phyloP scores from a whole-genome alignment of 176 grass and related monocot species.

The Poa annua region DNA sequence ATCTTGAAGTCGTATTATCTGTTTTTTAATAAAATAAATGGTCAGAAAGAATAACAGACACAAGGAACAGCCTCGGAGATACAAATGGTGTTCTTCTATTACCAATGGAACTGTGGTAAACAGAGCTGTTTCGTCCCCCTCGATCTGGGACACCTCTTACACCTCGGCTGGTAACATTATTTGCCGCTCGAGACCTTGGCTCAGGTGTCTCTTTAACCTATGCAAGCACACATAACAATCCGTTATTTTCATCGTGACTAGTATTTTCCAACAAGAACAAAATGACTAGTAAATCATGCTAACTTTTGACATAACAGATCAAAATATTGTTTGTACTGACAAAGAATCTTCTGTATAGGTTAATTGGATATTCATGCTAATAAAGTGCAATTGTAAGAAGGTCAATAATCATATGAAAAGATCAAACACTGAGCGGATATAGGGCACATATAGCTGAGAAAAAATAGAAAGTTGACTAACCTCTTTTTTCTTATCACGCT shows the following conservation, averaged over 20 bases:
- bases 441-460: constrained; percentile 6
- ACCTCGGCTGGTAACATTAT: constrained; percentile 60
- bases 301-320: constrained; percentile 5
- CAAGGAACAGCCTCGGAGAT: constrained; percentile 28
- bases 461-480: constrained; percentile 31
- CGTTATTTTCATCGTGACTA: constrained; percentile 37
- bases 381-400: not conserved
- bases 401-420: constrained; percentile 15
- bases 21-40: constrained; percentile 33
- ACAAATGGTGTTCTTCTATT: constrained; percentile 30
- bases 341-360: not conserved
- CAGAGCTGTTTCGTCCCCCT: constrained; percentile 53
- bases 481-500: constrained; percentile 88
- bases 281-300: not conserved
- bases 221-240: constrained; percentile 31
- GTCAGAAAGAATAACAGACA: constrained; percentile 28
- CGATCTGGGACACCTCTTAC: constrained; percentile 72
- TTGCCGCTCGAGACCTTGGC: constrained; percentile 68
- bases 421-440: not conserved
- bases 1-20: constrained; percentile 54
- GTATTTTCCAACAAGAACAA: constrained; percentile 18
- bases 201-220: constrained; percentile 81
- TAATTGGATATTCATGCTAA: constrained; percentile 2
- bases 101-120: constrained; percentile 69
- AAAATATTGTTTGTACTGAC: not conserved